Base-by-base conservation (phyloP, 176 grass and related monocot species). In the Neostapfia colusana region DNA sequence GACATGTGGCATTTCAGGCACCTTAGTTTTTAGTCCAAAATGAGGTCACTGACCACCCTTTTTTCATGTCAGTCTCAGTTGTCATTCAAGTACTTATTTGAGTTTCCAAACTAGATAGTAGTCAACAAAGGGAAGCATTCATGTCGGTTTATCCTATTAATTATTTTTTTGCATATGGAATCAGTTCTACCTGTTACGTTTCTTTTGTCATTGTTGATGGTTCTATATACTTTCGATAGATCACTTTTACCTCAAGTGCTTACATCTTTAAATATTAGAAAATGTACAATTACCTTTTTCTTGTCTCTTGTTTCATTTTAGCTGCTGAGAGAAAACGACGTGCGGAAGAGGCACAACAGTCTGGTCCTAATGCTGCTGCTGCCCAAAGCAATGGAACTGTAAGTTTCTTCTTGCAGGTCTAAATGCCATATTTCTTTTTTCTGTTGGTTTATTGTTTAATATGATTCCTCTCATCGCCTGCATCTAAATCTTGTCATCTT, bases 381-480 rank as follows among this genome's bases (percentile, higher is more conserved):
- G 67, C 75, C 21, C 87, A 92, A 83, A 90, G 51, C 79, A 99
- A 90, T 78, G 96, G 87, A 77, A 79, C 82, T 92, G 96, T 99
- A 92, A 99, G 92, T 80, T 82, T 62, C 68, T 76, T 65, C 38
- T 2, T 83, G 4, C 21, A 64, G 5, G n/a, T 73, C 60, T 70
- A 55, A 41, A 65, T 62, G n/a, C 40, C 49, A 45, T 51, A 40
- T 63, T 71, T 49, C 28, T 4, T 12, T 69, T 82, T 74, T 73
- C 11, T 26, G 13, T 41, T 39, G 14, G 0, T 12, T 40, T 69
- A 7, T 68, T 73, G 10, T 35, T 82, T 70, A 35, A 60, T 55
- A 9, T 67, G 18, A 26, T 23, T 74, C 14, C 9, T 64, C 61
- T 73, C 23, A 5, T 12, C 2, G n/a, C 16, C 20, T 65, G 23